Evolutionary conservation across 331 rosid genomes (phyloP), one percentile per base, ranked within the genome.

Genomic region (Quercus lobata): DNA sequence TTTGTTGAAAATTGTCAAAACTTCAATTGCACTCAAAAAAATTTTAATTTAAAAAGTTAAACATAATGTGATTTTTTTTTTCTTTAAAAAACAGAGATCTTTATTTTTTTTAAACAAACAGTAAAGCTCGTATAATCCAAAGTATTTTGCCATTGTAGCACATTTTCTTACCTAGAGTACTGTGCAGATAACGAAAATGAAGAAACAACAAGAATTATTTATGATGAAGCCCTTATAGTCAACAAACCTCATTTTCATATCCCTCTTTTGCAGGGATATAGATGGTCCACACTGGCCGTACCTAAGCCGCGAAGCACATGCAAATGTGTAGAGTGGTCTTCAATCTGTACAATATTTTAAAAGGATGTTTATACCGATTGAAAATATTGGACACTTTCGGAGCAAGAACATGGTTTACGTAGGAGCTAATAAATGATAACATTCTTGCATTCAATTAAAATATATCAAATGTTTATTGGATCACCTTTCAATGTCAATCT

Each of bases 381-480:
- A 57, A 57, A 18, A 21, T 56, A 56, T n/a, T 61, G 55, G 72
- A 15, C 52, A 29, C 79, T 16, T 30, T 52, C 74, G 15, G 68
- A n/a, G 25, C 29, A 21, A 54, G 80, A 77, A 77, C 75, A 22
- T 77, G 75, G 68, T 34, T 77, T 15, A 53, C 57, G 68, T 66
- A 54, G 57, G 68, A 8, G 8, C 57, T 29, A 53, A 65, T 25
- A 19, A 53, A 65, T 63, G 17, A 16, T 30, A 29, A 25, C 18
- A 5, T 30, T 29, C 22, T 17, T 27, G 44, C 6, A 27, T 27
- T 29, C 14, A 15, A 5, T 2, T 15, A 16, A 62, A 62, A 25
- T 6, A 62, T 29, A 49, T 49, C n/a, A 21, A n/a, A 19, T 37
- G 76, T 41, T 61, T 27, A 73, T 21, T 10, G 25, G 63, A 19